phyloP scores from a whole-genome alignment of 495 filamentous ascomycete species.

The Niebla homalea region DNA sequence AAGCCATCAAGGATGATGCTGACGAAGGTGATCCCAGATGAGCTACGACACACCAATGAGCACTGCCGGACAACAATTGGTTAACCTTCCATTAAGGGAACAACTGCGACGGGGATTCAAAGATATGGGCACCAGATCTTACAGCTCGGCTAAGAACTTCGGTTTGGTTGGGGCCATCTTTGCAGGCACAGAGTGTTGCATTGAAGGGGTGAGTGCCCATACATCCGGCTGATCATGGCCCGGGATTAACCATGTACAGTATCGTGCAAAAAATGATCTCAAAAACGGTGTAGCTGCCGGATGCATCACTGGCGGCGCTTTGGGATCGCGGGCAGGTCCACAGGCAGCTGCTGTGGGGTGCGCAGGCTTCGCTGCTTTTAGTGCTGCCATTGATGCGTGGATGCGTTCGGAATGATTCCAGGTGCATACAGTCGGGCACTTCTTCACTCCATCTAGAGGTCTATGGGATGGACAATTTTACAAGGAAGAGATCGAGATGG shows the following conservation, averaged over 20 bases:
- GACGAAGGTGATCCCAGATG: conserved; percentile 44
- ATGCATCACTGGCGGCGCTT: conserved; percentile 78
- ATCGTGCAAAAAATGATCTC: conserved; percentile 86
- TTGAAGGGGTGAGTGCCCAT: conserved; percentile 50
- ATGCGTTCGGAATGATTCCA: conserved; percentile 46
- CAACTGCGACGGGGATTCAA: conserved; percentile 76
- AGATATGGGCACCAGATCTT: conserved; percentile 82
- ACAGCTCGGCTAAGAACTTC: conserved; percentile 85
- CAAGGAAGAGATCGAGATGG: too few species aligned
- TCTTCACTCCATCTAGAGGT: too few species aligned
- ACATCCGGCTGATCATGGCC: neutral
- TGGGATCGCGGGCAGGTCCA: conserved; percentile 75
- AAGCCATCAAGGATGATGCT: neutral
- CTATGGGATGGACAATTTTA: too few species aligned
- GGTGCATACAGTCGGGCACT: too few species aligned
- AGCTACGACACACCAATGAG: conserved; percentile 75
- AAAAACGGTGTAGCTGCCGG: conserved; percentile 78
- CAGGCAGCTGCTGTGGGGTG: conserved; percentile 84
- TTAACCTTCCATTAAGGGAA: conserved; percentile 62
- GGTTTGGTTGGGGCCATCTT: conserved; percentile 83
- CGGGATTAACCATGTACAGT: conserved; percentile 11
- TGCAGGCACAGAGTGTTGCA: conserved; percentile 84
- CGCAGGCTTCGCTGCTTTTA: conserved; percentile 90
- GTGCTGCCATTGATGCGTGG: conserved; percentile 85
- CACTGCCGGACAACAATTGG: conserved; percentile 46